phyloP scores from a whole-genome alignment of 2,329 filamentous ascomycete genomes.

The Epichloe sylvatica region DNA sequence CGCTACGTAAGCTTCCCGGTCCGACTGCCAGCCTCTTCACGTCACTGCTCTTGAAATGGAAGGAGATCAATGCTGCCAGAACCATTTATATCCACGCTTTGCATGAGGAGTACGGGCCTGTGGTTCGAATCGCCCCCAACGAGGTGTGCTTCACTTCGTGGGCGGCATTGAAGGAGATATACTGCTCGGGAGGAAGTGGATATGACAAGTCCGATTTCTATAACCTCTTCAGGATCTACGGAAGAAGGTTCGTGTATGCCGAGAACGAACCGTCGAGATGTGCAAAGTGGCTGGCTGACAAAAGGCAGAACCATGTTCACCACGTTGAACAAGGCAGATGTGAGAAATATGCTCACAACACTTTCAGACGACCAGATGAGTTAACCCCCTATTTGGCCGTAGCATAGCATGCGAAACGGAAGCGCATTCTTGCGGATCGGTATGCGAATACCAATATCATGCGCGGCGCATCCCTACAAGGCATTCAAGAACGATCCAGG shows the following conservation, averaged over 20 bases:
- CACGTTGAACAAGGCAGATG: slow-evolving; percentile 39
- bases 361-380: not conserved
- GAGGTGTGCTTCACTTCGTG: slow-evolving; percentile 30
- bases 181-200: slow-evolving; percentile 45
- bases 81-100: slow-evolving; percentile 42
- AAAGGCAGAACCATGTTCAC: slow-evolving; percentile 43
- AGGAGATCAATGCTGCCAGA: slow-evolving; percentile 39
- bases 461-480: slow-evolving; percentile 37
- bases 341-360: slow-evolving; percentile 16
- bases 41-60: slow-evolving; percentile 36
- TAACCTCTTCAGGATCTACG: slow-evolving; percentile 44
- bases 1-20: slow-evolving; percentile 31
- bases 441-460: slow-evolving; percentile 58
- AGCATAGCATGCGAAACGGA: slow-evolving; percentile 55
- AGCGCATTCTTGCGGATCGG: slow-evolving; percentile 48
- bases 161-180: slow-evolving; percentile 30
- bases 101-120: slow-evolving; percentile 27
- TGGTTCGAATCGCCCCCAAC: slow-evolving; percentile 32
- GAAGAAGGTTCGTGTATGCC: slow-evolving; percentile 29
- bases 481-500: slow-evolving; percentile 42
- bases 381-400: not conserved
- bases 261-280: not conserved
- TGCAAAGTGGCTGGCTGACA: not conserved
- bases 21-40: slow-evolving; percentile 35
- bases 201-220: slow-evolving; percentile 55